Evolutionary conservation across 2,329 filamentous ascomycete species (phyloP).

Genomic region (Xylaria sp.): DNA sequence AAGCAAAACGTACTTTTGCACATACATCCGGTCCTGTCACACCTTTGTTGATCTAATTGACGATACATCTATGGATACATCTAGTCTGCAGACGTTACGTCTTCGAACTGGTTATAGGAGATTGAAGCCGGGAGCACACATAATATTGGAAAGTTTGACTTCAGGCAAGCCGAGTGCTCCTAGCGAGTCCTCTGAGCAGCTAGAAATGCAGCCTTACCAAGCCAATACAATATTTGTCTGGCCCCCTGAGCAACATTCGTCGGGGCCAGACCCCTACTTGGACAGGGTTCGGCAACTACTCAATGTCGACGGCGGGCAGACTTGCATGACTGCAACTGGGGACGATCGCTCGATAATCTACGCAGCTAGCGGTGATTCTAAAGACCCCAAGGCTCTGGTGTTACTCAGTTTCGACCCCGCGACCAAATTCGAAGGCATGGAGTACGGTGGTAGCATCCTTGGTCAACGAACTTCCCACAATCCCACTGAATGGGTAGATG

Average conservation of each 20-base stretch:
- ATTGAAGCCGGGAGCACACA: slow-evolving; percentile 42
- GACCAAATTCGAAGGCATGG: slow-evolving; percentile 41
- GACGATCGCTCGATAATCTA: slow-evolving; percentile 48
- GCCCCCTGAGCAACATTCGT: slow-evolving; percentile 40
- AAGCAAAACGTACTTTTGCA: slow-evolving; percentile 63
- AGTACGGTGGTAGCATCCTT: slow-evolving; percentile 35
- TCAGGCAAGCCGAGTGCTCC: not conserved
- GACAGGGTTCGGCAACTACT: slow-evolving; percentile 41
- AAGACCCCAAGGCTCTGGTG: slow-evolving; percentile 42
- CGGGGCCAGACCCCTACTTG: slow-evolving; percentile 27
- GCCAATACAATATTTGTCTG: slow-evolving; percentile 44
- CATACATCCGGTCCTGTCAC: slow-evolving; percentile 63
- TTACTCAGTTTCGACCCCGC: slow-evolving; percentile 48
- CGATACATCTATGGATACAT: slow-evolving; percentile 53
- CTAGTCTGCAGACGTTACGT: slow-evolving; percentile 54
- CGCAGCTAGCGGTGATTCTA: slow-evolving; percentile 37
- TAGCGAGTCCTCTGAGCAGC: slow-evolving; percentile 15
- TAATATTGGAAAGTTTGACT: not conserved
- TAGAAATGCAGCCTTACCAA: slow-evolving; percentile 31
- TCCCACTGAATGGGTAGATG: slow-evolving; percentile 5
- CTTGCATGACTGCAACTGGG: slow-evolving; percentile 39
- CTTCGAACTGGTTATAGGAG: slow-evolving; percentile 61
- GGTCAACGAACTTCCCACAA: slow-evolving; percentile 35
- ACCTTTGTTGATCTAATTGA: slow-evolving; percentile 71
- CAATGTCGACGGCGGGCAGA: slow-evolving; percentile 39